phyloP scores from a whole-genome alignment of 768 basidiomycete genomes.

The Leccinum boreale region DNA sequence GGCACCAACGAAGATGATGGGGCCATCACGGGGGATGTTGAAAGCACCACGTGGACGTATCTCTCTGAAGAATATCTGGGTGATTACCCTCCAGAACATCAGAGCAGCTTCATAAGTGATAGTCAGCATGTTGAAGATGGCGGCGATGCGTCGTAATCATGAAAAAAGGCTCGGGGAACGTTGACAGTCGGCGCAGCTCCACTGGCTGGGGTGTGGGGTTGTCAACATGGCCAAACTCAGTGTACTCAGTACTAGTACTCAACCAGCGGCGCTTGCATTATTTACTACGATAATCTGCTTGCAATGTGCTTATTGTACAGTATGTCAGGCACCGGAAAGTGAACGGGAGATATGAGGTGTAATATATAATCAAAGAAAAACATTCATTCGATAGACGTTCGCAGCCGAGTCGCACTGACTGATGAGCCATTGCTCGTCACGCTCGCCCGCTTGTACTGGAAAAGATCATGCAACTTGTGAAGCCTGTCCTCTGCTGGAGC shows the following conservation, averaged over 20 bases:
- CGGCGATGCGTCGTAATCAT: constrained; percentile 12
- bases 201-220: not conserved
- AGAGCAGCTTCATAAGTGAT: constrained; percentile 69
- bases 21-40: constrained; percentile 88
- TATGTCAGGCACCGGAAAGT: constrained; percentile 21
- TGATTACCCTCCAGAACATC: constrained; percentile 80
- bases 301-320: constrained; percentile 29
- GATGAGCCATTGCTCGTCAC: constrained; percentile 46
- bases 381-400: constrained; percentile 19
- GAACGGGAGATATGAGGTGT: constrained; percentile 14
- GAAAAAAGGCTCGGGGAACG: not conserved
- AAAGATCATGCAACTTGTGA: constrained; percentile 74
- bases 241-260: no score
- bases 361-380: constrained; percentile 16
- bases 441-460: constrained; percentile 74
- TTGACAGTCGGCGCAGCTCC: not conserved
- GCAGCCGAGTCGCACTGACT: constrained; percentile 14
- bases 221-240: constrained; percentile 31
- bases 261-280: constrained; percentile 12
- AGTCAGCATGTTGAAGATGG: constrained; percentile 18
- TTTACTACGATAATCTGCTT: constrained; percentile 21
- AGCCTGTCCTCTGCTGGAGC: constrained; percentile 57
- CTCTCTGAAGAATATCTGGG: constrained; percentile 95
- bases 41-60: constrained; percentile 91
- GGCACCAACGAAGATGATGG: constrained; percentile 89